A percentile compares a stretch with the other conserved stretches of the same genome.
These are phyloP conservation scores for Trichoderma sp. DNA, from an alignment of 2,329 filamentous ascomycete species.

Conservation along the genomic window DNA sequence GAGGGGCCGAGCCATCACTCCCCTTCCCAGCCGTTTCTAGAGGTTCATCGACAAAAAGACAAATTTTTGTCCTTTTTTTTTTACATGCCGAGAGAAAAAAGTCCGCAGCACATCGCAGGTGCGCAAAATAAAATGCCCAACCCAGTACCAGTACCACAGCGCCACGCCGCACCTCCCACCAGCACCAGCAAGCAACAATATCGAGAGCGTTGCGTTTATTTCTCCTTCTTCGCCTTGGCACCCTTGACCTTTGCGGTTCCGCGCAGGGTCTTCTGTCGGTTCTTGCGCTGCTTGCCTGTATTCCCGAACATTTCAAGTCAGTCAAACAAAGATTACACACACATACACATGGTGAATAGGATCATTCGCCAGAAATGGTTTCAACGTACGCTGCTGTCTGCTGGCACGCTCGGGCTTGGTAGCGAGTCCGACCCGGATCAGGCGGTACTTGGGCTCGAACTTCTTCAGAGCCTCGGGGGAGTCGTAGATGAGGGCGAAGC, in stretches of 20 bases:
- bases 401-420: slow-evolving; percentile 95
- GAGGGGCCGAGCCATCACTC: slow-evolving; percentile 22
- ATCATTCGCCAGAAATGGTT: not conserved
- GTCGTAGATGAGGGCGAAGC: slow-evolving; percentile 98
- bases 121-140: slow-evolving; percentile 26
- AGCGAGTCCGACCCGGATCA: slow-evolving; percentile 88
- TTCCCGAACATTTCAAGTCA: slow-evolving; percentile 23
- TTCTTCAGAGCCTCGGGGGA: slow-evolving; percentile 98
- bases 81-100: slow-evolving; percentile 25
- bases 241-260: slow-evolving; percentile 99
- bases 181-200: slow-evolving; percentile 29
- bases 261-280: slow-evolving; percentile 97
- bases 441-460: slow-evolving; percentile 98
- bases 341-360: no score
- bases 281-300: slow-evolving; percentile 99
- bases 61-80: not conserved
- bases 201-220: slow-evolving; percentile 55
- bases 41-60: slow-evolving; percentile 27
- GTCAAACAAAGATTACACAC: slow-evolving; percentile 3
- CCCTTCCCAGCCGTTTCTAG: slow-evolving; percentile 31
- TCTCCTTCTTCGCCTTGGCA: slow-evolving; percentile 90
- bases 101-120: slow-evolving; percentile 29
- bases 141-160: slow-evolving; percentile 28
- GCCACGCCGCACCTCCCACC: slow-evolving; percentile 11
- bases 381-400: slow-evolving; percentile 95